Evolutionary conservation across 2,329 filamentous ascomycete genomes (phyloP).

Genomic region (Aspergillus unguis): DNA sequence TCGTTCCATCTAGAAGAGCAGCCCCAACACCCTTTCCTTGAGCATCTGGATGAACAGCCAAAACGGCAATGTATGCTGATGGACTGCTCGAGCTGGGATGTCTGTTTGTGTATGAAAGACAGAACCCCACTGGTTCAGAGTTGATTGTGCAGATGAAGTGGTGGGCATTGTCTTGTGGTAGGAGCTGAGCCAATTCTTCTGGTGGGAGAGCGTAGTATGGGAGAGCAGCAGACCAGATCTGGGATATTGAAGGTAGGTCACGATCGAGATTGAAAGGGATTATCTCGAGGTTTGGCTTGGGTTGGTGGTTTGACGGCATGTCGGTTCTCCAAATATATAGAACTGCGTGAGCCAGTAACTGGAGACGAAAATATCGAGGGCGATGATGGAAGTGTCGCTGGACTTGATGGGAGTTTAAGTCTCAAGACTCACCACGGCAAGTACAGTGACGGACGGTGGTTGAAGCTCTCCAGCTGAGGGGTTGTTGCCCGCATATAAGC

Average conservation of each 20-base stretch:
- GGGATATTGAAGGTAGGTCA: constrained; percentile 30
- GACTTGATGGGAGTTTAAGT: no score
- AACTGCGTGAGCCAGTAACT: no score
- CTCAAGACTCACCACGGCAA: no score
- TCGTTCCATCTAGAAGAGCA: constrained; percentile 30
- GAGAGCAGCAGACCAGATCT: constrained; percentile 37
- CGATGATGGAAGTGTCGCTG: no score
- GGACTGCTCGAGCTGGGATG: constrained; percentile 14
- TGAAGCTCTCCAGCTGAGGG: no score
- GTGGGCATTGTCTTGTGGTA: constrained; percentile 26
- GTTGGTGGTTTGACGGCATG: neutral
- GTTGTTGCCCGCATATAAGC: no score
- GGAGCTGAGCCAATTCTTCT: constrained; percentile 25
- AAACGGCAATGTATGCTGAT: constrained; percentile 33
- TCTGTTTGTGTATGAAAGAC: constrained; percentile 33
- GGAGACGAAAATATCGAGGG: no score
- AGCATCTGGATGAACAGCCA: constrained; percentile 36
- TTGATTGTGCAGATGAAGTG: constrained; percentile 35
- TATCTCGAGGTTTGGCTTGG: neutral
- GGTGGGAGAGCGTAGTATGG: constrained; percentile 34
- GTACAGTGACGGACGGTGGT: no score
- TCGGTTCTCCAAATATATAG: neutral
- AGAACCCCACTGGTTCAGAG: constrained; percentile 35
- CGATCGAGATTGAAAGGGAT: constrained; percentile 18
- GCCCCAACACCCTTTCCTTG: constrained; percentile 41